Conservation (phyloP, 495 filamentous ascomycete genomes). For the Aspergillus biplanus region DNA sequence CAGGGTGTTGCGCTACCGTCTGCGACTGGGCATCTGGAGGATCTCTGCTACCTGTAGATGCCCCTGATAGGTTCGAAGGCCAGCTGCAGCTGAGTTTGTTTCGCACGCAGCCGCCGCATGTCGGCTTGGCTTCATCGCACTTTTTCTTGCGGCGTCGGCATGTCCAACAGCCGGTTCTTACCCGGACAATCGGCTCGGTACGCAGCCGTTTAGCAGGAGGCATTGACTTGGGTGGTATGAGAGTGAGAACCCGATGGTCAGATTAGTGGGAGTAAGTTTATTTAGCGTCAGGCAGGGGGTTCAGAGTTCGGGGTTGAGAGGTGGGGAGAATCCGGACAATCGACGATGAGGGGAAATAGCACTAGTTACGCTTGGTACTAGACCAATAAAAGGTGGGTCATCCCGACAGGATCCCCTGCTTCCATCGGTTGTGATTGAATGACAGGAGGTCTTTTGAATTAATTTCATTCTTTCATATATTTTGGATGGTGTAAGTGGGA, state of each 20-base stretch:
- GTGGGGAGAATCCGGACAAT: neutral
- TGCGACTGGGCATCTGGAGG: neutral
- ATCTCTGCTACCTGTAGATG: slow-evolving; percentile 6
- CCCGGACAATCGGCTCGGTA: slow-evolving; percentile 38
- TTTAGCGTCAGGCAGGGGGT: neutral
- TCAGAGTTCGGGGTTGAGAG: neutral
- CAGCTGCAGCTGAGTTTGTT: slow-evolving; percentile 40
- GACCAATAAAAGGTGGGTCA: too few species aligned
- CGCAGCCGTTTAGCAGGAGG: slow-evolving; percentile 35
- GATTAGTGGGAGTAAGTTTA: neutral
- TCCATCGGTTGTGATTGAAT: too few species aligned
- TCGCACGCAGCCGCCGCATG: slow-evolving; percentile 60
- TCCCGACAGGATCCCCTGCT: too few species aligned
- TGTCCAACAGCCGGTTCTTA: slow-evolving; percentile 76
- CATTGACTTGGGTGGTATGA: slow-evolving; percentile 29
- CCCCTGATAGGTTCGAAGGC: slow-evolving; percentile 30
- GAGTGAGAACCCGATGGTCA: neutral
- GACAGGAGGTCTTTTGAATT: too few species aligned
- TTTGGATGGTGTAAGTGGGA: too few species aligned
- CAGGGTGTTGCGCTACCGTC: neutral
- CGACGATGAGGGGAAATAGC: too few species aligned
- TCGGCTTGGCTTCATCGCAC: slow-evolving; percentile 82
- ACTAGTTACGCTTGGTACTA: too few species aligned
- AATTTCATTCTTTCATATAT: too few species aligned
- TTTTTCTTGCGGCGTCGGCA: slow-evolving; percentile 93